Evolutionary conservation across 257 asterid species (phyloP).

Genomic region (Primulina eburnea): DNA sequence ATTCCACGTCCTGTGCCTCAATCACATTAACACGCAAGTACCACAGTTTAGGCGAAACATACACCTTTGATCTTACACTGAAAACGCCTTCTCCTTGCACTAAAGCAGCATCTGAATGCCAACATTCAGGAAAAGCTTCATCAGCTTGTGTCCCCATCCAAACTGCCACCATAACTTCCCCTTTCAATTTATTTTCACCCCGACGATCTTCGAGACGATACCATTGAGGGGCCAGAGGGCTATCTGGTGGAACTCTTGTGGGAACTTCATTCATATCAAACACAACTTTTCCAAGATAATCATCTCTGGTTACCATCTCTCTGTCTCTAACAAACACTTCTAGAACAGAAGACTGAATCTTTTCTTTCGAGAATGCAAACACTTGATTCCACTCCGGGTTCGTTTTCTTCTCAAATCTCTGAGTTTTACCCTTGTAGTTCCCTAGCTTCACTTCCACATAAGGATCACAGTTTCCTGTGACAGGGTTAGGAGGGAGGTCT

Average conservation of each 20-base stretch:
- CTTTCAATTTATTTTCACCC: constrained; percentile 42
- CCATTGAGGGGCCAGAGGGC: constrained; percentile 83
- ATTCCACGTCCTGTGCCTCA: constrained; percentile 65
- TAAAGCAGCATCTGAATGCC: constrained; percentile 63
- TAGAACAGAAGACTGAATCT: constrained; percentile 55
- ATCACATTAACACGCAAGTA: constrained; percentile 58
- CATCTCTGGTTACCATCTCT: constrained; percentile 56
- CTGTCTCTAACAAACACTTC: constrained; percentile 59
- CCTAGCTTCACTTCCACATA: constrained; percentile 79
- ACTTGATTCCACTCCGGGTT: constrained; percentile 65
- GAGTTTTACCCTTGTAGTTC: constrained; percentile 66
- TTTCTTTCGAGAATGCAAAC: constrained; percentile 68
- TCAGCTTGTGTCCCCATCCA: constrained; percentile 86
- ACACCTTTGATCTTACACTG: constrained; percentile 65
- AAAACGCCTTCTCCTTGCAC: constrained; percentile 56
- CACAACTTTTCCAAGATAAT: constrained; percentile 52
- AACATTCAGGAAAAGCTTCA: constrained; percentile 66
- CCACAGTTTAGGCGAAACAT: constrained; percentile 77
- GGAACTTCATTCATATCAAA: constrained; percentile 79
- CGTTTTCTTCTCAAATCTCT: constrained; percentile 53
- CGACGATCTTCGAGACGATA: constrained; percentile 53
- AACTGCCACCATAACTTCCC: constrained; percentile 72
- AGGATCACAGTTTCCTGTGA: constrained; percentile 69
- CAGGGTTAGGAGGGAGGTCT: constrained; percentile 52
- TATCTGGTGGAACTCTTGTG: constrained; percentile 72